Conservation (phyloP, 805 yeast species). For the Pichia exigua region DNA sequence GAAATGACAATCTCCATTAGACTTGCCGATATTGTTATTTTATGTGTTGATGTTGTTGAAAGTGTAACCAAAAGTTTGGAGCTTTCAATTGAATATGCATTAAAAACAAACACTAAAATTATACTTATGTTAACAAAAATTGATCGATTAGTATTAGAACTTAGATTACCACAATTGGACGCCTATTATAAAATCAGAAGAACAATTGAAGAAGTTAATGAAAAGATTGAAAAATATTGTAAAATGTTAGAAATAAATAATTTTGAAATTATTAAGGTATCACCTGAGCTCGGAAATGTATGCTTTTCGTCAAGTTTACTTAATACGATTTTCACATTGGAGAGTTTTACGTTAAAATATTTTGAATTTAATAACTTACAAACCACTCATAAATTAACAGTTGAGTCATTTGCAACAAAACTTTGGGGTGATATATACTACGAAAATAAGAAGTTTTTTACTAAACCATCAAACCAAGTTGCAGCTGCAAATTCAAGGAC, state of each 20-base stretch:
- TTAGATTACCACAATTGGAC: conserved; percentile 66
- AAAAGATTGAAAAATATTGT: conserved; percentile 30
- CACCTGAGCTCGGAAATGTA: conserved; percentile 63
- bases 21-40: conserved; percentile 55
- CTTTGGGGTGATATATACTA: conserved; percentile 77
- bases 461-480: conserved; percentile 21
- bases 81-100: conserved; percentile 42
- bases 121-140: conserved; percentile 67
- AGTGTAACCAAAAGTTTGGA: conserved; percentile 62
- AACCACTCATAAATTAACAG: conserved; percentile 12
- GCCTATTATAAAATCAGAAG: conserved; percentile 60
- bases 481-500: conserved; percentile 28
- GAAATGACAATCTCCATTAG: conserved; percentile 55
- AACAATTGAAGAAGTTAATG: conserved; percentile 58
- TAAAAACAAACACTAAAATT: conserved; percentile 44
- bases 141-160: conserved; percentile 77
- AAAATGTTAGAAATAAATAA: conserved; percentile 11
- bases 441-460: conserved; percentile 40
- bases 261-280: conserved; percentile 23
- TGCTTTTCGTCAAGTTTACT: conserved; percentile 64
- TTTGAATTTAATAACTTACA: conserved; percentile 26
- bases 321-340: conserved; percentile 57
- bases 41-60: conserved; percentile 81
- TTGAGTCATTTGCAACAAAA: conserved; percentile 40
- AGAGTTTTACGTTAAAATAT: conserved; percentile 54